phyloP scores from a whole-genome alignment of 805 yeast genomes.

The Zygosaccharomyces lentus region DNA sequence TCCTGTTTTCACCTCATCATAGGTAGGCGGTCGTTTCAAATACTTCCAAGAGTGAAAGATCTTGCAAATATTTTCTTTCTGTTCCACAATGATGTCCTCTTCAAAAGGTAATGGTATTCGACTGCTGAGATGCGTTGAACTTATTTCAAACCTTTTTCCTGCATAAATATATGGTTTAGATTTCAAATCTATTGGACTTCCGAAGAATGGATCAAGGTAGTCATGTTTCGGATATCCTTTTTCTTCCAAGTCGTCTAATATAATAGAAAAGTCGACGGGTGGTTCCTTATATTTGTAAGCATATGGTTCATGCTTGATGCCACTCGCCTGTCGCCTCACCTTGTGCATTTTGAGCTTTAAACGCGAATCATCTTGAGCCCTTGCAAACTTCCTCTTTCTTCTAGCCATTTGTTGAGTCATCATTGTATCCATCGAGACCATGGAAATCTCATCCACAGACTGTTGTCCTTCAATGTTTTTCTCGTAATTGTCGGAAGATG shows the following conservation, averaged over 20 bases:
- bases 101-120: slow-evolving; percentile 30
- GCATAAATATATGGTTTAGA: slow-evolving; percentile 57
- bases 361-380: neutral
- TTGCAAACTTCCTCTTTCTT: slow-evolving; percentile 8
- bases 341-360: neutral
- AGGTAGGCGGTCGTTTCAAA: slow-evolving; percentile 46
- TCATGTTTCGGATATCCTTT: slow-evolving; percentile 48
- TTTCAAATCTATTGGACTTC: slow-evolving; percentile 49
- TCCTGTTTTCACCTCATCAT: slow-evolving; percentile 29
- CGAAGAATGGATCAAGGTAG: slow-evolving; percentile 62
- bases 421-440: slow-evolving; percentile 18
- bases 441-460: neutral
- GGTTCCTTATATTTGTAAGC: slow-evolving; percentile 16
- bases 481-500: neutral
- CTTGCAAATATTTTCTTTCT: neutral
- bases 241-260: slow-evolving; percentile 45
- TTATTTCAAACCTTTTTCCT: slow-evolving; percentile 54
- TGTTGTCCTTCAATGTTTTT: neutral
- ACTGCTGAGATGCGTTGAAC: slow-evolving; percentile 37
- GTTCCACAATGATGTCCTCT: slow-evolving; percentile 15
- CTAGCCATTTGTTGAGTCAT: slow-evolving; percentile 26
- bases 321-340: neutral
- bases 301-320: slow-evolving; percentile 4
- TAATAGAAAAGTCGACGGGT: slow-evolving; percentile 29
- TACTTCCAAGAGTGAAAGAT: slow-evolving; percentile 43